Base-by-base conservation (phyloP, 805 yeast genomes). In the Ogataea nakhonphanomensis region DNA sequence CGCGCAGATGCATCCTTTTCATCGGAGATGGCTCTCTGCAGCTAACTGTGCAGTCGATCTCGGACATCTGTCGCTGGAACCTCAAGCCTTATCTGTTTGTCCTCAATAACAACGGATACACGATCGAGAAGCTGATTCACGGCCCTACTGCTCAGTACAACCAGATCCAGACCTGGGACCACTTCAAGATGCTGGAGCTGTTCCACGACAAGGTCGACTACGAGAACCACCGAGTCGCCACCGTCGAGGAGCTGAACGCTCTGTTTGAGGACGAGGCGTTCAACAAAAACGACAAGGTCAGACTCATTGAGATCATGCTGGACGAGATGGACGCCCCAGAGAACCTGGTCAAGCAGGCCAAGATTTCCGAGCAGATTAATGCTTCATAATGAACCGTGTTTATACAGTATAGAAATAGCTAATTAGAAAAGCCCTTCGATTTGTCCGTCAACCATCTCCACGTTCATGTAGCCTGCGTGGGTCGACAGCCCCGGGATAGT, bases 401-500 rank as follows among this genome's bases (percentile, higher is more conserved):
- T 29, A 13, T 14, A 29, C n/a, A 29, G 17, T 28, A 13, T 5
- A 21, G 4, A 23, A 24, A 12, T 12, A 30, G 9, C 30, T 30
- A 8, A 30, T 8, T 30, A 14, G 56, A 84, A 84, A 66, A 84
- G 74, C 35, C 93, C 93, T 54, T 84, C 90, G 51, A 84, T 84
- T 57, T 84, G 86, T 42, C 90, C 91, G 48, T 83, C 76, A 56
- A 78, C 75, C 38, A 84, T 88, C 64, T 84, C 93, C 36, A 84
- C 88, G 53, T 84, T 83, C 91, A 84, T 84, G 66, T 80, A 84
- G 29, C 95, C 93, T 61, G 86, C 79, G 58, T 83, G 85, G 4
- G 95, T 84, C 43, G 93, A 86, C 60, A 84, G 72, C 45, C 95
- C 93, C 22, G 95, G 95, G 55, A 84, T 84, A 32, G 95, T 84